A percentile compares a stretch with the other conserved stretches of the same genome.
These are phyloP conservation scores for Phytophthora hibernalis DNA, from an alignment of 352 stramenopile species.

Conservation along the genomic window DNA sequence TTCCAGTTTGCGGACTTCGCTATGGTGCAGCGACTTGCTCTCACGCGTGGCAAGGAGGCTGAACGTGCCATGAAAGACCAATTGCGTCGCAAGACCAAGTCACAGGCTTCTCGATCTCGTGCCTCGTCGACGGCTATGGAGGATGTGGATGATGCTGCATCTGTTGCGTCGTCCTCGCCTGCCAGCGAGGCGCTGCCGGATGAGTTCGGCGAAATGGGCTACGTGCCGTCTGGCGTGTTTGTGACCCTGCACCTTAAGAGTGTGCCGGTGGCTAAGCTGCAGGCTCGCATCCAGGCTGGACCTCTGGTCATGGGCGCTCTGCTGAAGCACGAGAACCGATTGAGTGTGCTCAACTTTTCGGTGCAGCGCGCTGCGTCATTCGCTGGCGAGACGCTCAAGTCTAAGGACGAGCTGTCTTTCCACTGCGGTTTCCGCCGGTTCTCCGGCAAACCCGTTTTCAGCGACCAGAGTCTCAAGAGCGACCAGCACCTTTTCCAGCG, in stretches of 20 bases:
- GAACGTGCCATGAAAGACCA: constrained; percentile 78
- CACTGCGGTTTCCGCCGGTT: constrained; percentile 97
- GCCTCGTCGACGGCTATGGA: constrained; percentile 73
- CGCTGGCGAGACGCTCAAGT: constrained; percentile 92
- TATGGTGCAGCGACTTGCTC: constrained; percentile 93
- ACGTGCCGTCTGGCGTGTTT: constrained; percentile 94
- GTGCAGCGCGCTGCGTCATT: constrained; percentile 86
- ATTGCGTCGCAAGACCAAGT: constrained; percentile 60
- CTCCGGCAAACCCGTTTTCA: constrained; percentile 94
- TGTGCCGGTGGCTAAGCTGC: constrained; percentile 65
- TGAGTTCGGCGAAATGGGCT: constrained; percentile 81
- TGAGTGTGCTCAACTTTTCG: constrained; percentile 98
- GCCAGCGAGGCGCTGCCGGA: constrained; percentile 31
- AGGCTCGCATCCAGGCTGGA: constrained; percentile 62
- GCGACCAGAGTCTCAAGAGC: constrained; percentile 97
- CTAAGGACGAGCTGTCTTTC: constrained; percentile 96
- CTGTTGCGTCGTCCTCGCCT: constrained; percentile 41
- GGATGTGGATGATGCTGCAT: constrained; percentile 67
- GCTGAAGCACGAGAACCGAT: constrained; percentile 97
- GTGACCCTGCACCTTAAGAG: constrained; percentile 90
- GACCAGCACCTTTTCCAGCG: constrained; percentile 99
- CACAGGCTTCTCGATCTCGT: constrained; percentile 50
- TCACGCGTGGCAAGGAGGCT: constrained; percentile 80
- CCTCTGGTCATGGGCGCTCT: constrained; percentile 86
- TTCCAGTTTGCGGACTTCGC: constrained; percentile 98